Conservation (phyloP, 371 early-diverging fungal species). For the Coemansia sp. region DNA sequence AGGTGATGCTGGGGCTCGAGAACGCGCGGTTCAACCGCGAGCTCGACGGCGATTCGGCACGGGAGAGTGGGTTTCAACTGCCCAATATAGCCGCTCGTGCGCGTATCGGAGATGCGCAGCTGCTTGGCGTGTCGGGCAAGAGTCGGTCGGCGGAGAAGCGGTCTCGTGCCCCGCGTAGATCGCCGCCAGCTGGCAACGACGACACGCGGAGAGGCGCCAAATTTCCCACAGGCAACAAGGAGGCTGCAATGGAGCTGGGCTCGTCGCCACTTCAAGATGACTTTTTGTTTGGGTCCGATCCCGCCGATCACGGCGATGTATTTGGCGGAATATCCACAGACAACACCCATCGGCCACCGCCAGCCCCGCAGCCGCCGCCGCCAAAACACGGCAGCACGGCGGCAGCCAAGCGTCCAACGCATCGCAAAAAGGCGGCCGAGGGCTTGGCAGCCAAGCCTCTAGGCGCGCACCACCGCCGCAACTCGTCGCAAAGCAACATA, state of each 20-base stretch:
- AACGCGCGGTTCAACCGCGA: slow-evolving; percentile 27
- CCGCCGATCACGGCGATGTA: not conserved
- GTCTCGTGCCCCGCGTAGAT: not conserved
- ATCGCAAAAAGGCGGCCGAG: not conserved
- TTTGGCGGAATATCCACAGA: not conserved
- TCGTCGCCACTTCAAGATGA: slow-evolving; percentile 26
- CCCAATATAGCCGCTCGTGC: not conserved
- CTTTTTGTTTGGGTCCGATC: slow-evolving; percentile 3
- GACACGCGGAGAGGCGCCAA: slow-evolving; percentile 6
- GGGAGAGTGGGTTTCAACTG: slow-evolving; percentile 3
- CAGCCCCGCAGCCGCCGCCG: not conserved
- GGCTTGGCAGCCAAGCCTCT: not conserved
- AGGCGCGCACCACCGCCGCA: slow-evolving; percentile 13
- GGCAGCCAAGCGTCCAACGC: not conserved
- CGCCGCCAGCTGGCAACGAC: slow-evolving; percentile 10
- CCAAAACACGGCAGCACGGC: not conserved
- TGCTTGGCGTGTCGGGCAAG: not conserved
- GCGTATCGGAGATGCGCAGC: not conserved
- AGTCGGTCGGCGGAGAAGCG: too few relatives aligned
- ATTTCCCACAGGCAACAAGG: too few relatives aligned
- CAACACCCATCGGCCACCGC: not conserved
- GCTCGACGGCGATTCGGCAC: not conserved
- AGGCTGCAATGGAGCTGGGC: slow-evolving; percentile 3
- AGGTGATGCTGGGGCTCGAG: slow-evolving; percentile 36
- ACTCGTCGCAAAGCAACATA: slow-evolving; percentile 21